Conservation (phyloP, 306 rosid species). For the Citrullus colocynthis region DNA sequence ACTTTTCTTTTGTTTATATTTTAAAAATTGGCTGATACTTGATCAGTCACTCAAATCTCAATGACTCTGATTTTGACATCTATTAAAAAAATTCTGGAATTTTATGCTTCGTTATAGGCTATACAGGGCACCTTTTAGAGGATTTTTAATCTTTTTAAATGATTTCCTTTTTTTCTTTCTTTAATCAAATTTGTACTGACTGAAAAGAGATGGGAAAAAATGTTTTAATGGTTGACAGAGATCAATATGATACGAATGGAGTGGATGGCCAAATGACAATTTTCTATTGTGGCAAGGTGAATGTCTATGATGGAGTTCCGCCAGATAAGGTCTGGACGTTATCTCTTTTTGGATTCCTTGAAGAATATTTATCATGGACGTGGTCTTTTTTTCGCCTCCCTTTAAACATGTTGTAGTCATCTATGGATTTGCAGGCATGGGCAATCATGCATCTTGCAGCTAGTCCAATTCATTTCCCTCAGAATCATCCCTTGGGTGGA, state of each 20-base stretch:
- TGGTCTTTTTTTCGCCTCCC: conserved; percentile 3
- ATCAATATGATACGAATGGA: conserved; percentile 35
- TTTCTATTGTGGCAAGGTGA: conserved; percentile 95
- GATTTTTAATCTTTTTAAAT: not conserved
- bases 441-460: conserved; percentile 85
- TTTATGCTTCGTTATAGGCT: not conserved
- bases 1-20: not conserved
- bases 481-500: conserved; percentile 39
- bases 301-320: conserved; percentile 79
- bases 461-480: conserved; percentile 38
- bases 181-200: not conserved
- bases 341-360: conserved; percentile 25
- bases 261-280: conserved; percentile 73
- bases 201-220: not conserved
- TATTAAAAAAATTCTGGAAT: not conserved
- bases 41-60: not conserved
- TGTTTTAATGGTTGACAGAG: conserved; percentile 37
- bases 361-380: conserved; percentile 19
- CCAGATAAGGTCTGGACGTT: conserved; percentile 64
- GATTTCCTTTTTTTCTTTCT: not conserved
- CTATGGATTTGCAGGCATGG: conserved; percentile 74
- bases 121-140: not conserved
- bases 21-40: not conserved
- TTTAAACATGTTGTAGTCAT: conserved; percentile 26
- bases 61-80: not conserved